These are phyloP conservation scores for Stephanocyclus meneghinianus DNA, from an alignment of 352 stramenopile species.

Conservation along the genomic window DNA sequence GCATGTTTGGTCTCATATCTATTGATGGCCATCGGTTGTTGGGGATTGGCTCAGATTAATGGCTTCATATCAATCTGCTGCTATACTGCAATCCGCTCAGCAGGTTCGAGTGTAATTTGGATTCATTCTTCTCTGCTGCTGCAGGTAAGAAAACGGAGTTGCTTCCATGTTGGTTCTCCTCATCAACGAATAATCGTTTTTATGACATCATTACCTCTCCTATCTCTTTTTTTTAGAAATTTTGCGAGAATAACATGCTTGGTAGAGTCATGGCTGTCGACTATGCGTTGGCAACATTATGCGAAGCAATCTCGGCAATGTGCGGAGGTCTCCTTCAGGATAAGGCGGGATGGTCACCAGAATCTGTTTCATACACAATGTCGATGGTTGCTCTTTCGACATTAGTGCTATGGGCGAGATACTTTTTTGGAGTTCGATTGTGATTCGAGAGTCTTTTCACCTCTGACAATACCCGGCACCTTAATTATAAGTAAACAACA, in stretches of 20 bases:
- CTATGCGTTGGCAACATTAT: conserved; percentile 60
- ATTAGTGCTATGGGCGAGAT: conserved; percentile 13
- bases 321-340: conserved; percentile 61
- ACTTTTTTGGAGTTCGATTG: conserved; percentile 12
- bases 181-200: neutral
- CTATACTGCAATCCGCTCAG: conserved; percentile 50
- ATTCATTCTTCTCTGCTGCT: conserved; percentile 64
- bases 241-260: conserved; percentile 47
- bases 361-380: conserved; percentile 53
- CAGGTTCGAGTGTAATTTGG: conserved; percentile 63
- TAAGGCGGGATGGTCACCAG: conserved; percentile 31
- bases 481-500: too few species aligned
- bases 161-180: neutral
- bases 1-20: conserved; percentile 57
- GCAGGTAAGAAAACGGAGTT: conserved; percentile 23
- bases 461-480: too few species aligned
- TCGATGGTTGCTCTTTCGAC: conserved; percentile 13
- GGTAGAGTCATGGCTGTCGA: conserved; percentile 69
- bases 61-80: conserved; percentile 55
- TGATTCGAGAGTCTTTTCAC: neutral
- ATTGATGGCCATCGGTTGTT: conserved; percentile 48
- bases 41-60: conserved; percentile 30
- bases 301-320: conserved; percentile 58
- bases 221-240: conserved; percentile 43
- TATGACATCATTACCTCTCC: neutral